Evolutionary conservation across 768 basidiomycete genomes (phyloP), one percentile per base, ranked within the genome.

Genomic region (Nevesoporus exiguus): DNA sequence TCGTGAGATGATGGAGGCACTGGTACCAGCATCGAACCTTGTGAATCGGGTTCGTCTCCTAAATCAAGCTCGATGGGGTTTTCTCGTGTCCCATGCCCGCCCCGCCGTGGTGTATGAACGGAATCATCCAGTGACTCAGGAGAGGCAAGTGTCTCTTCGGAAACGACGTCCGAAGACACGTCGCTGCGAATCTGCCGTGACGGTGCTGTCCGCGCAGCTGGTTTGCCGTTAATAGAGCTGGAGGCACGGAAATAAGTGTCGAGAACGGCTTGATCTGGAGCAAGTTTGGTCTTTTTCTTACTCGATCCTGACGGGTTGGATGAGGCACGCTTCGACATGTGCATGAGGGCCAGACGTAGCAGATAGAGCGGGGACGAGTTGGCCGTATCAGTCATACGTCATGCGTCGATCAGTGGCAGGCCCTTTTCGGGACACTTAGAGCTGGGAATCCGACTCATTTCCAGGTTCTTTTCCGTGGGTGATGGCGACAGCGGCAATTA

Each of bases 171-270:
- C 33, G 55, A 61, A 59, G 56, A 51, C 5, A 4, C 45, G 43
- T 43, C 36, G 21, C 51, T 57, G 54, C 34, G 62, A 59, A 51
- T 52, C 51, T 65, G 56, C 56, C 52, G 54, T 47, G 60, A 61
- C 14, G 49, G 41, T n/a, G 40, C 44, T 39, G 54, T 49, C 21
- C 53, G 27, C 47, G 62, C 39, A 54, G 50, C 50, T 45, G 48
- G 46, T 39, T 42, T 57, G 39, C 61, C 52, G 41, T 55, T 50
- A 50, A 49, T 10, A 54, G 64, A 55, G 36, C 22, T 30, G 15
- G 33, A 17, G 0, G 48, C 10, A 40, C 66, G 63, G 58, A 69
- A 72, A 61, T 70, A 69, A 49, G 59, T 27, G 31, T 69, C 61
- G 7, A 70, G 54, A 36, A 62, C 25, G 21, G 57, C 45, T 34